Base-by-base conservation (phyloP, 106 monocot genomes). In the Dioscorea alata region DNA sequence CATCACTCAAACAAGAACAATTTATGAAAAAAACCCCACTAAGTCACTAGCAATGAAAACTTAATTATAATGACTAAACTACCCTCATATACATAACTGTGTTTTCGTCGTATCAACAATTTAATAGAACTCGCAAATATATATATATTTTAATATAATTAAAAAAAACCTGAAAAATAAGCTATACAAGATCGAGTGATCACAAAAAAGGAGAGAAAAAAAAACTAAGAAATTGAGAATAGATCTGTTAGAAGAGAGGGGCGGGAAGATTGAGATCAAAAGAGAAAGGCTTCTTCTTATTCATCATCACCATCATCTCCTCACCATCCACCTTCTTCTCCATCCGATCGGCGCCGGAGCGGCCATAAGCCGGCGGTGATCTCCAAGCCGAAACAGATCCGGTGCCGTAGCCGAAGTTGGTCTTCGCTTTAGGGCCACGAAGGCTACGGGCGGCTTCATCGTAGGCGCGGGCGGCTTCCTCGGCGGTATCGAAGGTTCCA, bases 401-500 rank as follows among this genome's bases (percentile, higher is more conserved):
- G 12, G 12, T 1, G 56, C 21, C 5, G 65, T 53, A n/a, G 25
- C 64, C 63, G 69, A 79, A 79, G 73, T 79, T 79, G 16, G 79
- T 79, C 79, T 79, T 79, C 4, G 79, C 79, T 63, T 80, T 80
- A 13, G 79, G 74, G 14, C 79, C 74, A 64, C 69, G 74, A 57
- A 74, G 69, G 58, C 28, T 79, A 13, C 79, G 69, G 12, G 79
- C 74, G 31, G 74, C 79, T 50, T 80, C 74, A 59, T 80, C 79
- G 65, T 79, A 79, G 50, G 74, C 79, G 25, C 69, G 48, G 10
- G 79, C 79, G 18, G 79, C 79, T 31, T 79, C 78, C 73, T 79
- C 78, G 2, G 78, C 78, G n/a, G 78, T 73, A 62, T 79, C 78
- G 63, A 79, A 79, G 63, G 79, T 79, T 1, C 79, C 79, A 10